Evolutionary conservation across 163 green algal genomes (phyloP), one percentile per base, ranked within the genome.

Genomic region (Scenedesmus sp.): DNA sequence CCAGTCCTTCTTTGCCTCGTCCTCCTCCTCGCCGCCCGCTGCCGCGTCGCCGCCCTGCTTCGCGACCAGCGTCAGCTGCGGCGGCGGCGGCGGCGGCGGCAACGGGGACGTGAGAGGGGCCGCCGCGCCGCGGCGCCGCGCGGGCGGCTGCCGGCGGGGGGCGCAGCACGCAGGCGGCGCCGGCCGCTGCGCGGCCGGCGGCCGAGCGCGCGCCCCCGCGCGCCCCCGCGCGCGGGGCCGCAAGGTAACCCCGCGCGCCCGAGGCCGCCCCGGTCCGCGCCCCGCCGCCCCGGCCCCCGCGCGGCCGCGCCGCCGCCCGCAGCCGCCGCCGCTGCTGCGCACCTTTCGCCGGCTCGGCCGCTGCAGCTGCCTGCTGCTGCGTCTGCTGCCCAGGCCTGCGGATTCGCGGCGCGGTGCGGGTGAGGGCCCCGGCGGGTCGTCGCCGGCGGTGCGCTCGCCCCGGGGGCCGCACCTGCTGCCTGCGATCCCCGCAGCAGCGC

Each of bases 1-100:
- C 86, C 86, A 91, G 62, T 85, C 84, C 79, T 91, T 88, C 77
- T 91, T 87, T 6, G 58, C 58, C 58, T 72, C n/a, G n/a, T 72
- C 63, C 3, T 72, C 29, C 13, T 62, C 65, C 7, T 51, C 65
- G 6, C 7, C 39, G 31, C 24, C 48, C 3, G 48, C 65, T 20
- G 24, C 65, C 34, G 15, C 65, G 50, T 29, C 62, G 9, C 62
- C 62, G 29, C n/a, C 62, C 62, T 70, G 62, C 36, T 18, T 34
- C 26, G 42, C 58, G 6, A 66, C 24, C 11, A 66, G 7, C 10
- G 58, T 20, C 36, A 34, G 60, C 60, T 34, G 20, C 28, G 60
- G 33, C 50, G 33, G 7, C n/a, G 57, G 31, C 42, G 58, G 31
- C 42, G 58, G 14, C 26, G 57, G 28, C 57, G n/a, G 39, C 53